Evolutionary conservation across 306 rosid species (phyloP).

Genomic region (Sicyos edulis): DNA sequence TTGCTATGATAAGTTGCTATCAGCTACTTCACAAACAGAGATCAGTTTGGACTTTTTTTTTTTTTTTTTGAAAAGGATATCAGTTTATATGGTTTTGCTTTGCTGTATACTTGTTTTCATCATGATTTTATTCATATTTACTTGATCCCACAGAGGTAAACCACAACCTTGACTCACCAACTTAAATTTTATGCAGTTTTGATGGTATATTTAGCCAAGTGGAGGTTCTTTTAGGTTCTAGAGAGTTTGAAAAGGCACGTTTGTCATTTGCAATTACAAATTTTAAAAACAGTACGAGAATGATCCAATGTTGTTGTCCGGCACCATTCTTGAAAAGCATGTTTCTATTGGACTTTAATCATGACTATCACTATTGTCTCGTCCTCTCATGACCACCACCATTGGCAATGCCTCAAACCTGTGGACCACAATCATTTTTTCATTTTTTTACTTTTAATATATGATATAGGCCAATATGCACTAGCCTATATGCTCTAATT

Average conservation of each 20-base stretch:
- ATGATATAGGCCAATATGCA: not conserved
- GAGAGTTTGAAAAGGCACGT: not conserved
- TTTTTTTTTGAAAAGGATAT: too few relatives aligned
- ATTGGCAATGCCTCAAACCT: not conserved
- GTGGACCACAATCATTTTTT: not conserved
- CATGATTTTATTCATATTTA: not conserved
- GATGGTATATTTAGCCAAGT: not conserved
- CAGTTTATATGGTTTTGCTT: not conserved
- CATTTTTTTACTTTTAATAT: not conserved
- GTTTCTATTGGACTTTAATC: not conserved
- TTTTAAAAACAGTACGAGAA: not conserved
- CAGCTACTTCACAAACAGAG: not conserved
- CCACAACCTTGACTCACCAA: not conserved
- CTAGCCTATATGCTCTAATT: conserved; percentile 6
- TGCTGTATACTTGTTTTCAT: not conserved
- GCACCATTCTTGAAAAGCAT: not conserved
- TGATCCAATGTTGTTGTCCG: conserved; percentile 4
- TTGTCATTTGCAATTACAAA: not conserved
- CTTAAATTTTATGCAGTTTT: not conserved
- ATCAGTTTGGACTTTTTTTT: not conserved
- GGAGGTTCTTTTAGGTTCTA: not conserved
- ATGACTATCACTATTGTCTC: not conserved
- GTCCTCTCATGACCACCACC: too few relatives aligned
- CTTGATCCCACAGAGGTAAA: too few relatives aligned
- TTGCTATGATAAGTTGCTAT: not conserved